Evolutionary conservation across 2,329 filamentous ascomycete genomes (phyloP), one percentile per base, ranked within the genome.

Genomic region (Hymenoscyphus fraxineus): DNA sequence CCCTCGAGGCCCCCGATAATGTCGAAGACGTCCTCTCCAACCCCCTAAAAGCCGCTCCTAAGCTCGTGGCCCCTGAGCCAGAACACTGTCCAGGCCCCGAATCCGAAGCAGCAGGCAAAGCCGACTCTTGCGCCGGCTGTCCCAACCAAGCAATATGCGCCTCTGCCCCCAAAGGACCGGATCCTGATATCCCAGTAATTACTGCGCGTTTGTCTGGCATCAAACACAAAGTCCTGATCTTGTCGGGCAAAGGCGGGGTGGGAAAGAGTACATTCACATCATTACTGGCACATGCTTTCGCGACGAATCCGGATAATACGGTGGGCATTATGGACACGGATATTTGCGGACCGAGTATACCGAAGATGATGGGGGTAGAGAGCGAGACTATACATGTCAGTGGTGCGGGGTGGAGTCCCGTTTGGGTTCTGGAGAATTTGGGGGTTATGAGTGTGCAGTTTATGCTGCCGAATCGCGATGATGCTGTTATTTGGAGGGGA

Each of bases 291-390:
- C 92, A 97, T 75, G 93, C 91, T 1, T 96, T 99, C 72, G 92
- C 95, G 1, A 85, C 86, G 15, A 92, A 96, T 76, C 87, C 89
- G 0, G 86, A 89, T 57, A 89, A 82, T 64, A 92, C 87, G 0
- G 91, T 99, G 35, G 95, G 94, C 22, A 89, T 99, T 71, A 97
- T 98, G 92, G 95, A 99, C 78, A 96, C 95, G 6, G 95, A 99
- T 77, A 97, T 99, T 67, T 97, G 93, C 78, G 95, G 95, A 0
- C 95, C 95, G 0, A 92, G 88, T 68, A 97, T 99, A 73, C 95
- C 95, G 22, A 97, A 97, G 80, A 98, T 99, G 94, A 93, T 99
- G 88, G 95, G 95, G 40, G 94, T 97, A 0, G 93, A 97, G 77
- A 81, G 87, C 32, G 94, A 99, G 79, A 96, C 91, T 0, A 95